These are phyloP conservation scores for Schizophyllum amplum DNA, from an alignment of 1,284 basidiomycete species.

Conservation along the genomic window DNA sequence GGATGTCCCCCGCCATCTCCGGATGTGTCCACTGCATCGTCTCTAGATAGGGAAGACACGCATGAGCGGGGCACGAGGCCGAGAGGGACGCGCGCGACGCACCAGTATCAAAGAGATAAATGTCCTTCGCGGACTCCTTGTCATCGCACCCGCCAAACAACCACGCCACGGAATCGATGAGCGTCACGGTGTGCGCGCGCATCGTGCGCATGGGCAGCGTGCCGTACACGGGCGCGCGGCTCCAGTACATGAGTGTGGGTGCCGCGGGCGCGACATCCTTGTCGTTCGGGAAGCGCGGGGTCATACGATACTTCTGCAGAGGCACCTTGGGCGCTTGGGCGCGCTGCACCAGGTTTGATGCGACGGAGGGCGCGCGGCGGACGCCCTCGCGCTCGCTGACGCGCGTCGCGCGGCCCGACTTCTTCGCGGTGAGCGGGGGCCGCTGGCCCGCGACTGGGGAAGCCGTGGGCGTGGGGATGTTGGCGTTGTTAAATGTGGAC, in stretches of 20 bases:
- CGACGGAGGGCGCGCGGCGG: not conserved
- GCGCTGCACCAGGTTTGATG: not conserved
- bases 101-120: conserved; percentile 86
- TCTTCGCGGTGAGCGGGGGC: not conserved
- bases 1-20: conserved; percentile 64
- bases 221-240: conserved; percentile 75
- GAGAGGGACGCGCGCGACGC: conserved; percentile 18
- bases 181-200: conserved; percentile 78
- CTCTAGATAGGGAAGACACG: conserved; percentile 53
- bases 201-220: conserved; percentile 64
- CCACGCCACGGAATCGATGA: conserved; percentile 81
- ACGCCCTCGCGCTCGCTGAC: not conserved
- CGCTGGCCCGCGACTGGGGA: not conserved
- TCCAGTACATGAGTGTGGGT: conserved; percentile 79
- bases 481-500: not conserved
- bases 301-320: not conserved
- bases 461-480: not conserved
- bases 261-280: conserved; percentile 25
- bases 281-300: not conserved
- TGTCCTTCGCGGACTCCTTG: conserved; percentile 57
- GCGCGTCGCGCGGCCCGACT: not conserved
- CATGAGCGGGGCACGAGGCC: not conserved
- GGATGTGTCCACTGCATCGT: conserved; percentile 86
- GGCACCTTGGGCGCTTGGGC: not conserved
- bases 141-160: conserved; percentile 87